Base-by-base conservation (phyloP, 768 basidiomycete genomes). In the Pleurotus giganteus region DNA sequence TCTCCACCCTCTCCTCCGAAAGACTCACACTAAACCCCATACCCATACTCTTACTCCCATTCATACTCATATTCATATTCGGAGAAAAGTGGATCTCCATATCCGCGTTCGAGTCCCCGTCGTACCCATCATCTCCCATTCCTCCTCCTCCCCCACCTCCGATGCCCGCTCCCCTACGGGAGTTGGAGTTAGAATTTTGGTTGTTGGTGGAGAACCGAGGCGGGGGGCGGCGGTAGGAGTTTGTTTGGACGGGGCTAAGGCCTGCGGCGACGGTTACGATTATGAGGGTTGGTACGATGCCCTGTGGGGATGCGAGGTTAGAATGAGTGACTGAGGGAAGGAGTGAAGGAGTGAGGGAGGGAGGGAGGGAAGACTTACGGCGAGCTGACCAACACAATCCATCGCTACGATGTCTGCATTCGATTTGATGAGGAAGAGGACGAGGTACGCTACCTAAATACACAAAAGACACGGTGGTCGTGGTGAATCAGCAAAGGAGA, bases 391-490 rank as follows among this genome's bases (percentile, higher is more conserved):
- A 17, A 51, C 19, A 17, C 19, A 12, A 26, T 51, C 49, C 49
- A 51, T 51, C n/a, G 49, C 49, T 34, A 51, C 34, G 13, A 51
- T 51, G 21, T 51, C 49, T 19, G n/a, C 49, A 15, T 51, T 51
- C 37, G 49, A 51, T 28, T 51, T 51, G 3, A 36, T 13, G 12
- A 51, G 34, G 49, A 51, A 51, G 5, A 51, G 34, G 17, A 51
- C 23, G 6, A 51, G 31, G 31, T 51, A 51, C 7, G 34, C 32
- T 9, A 51, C 32, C 49, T 51, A 37, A 12, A n/a, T n/a, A n/a
- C n/a, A n/a, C n/a, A n/a, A n/a, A n/a, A n/a, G n/a, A n/a, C n/a
- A n/a, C n/a, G n/a, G n/a, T n/a, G n/a, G n/a, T n/a, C n/a, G n/a
- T 41, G n/a, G 19, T 17, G 5, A 41, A 2, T 2, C 19, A 7